These are phyloP conservation scores for Cryphonectria nitschkei DNA, from an alignment of 2,329 filamentous ascomycete genomes.

Conservation along the genomic window DNA sequence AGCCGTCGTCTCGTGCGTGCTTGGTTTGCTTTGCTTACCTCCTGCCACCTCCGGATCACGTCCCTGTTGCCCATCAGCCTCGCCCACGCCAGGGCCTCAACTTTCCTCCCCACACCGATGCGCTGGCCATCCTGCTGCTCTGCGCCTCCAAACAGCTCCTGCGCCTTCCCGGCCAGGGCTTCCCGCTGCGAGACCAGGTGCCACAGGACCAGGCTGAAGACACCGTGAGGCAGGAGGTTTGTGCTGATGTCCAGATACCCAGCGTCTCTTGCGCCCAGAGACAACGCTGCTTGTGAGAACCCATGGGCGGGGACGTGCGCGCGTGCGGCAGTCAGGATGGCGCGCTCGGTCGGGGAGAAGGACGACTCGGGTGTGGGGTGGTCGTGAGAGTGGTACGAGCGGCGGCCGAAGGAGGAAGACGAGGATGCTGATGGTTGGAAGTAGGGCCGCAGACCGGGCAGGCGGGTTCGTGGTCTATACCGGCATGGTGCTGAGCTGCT, in stretches of 20 bases:
- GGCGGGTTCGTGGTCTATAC: neutral
- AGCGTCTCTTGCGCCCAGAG: conserved; percentile 77
- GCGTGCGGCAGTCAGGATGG: conserved; percentile 82
- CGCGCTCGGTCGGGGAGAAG: conserved; percentile 70
- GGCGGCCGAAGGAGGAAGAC: conserved; percentile 29
- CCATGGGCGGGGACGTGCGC: conserved; percentile 78
- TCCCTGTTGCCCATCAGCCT: conserved; percentile 74
- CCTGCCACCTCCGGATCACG: conserved; percentile 81
- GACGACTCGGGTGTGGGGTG: conserved; percentile 62
- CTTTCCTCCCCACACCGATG: conserved; percentile 62
- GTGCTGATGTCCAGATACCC: conserved; percentile 87
- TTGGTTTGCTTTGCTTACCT: conserved; percentile 59
- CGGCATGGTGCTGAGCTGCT: conserved; percentile 3
- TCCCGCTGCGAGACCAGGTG: conserved; percentile 72
- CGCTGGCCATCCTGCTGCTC: conserved; percentile 39
- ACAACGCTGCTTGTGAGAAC: conserved; percentile 76
- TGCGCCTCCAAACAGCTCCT: conserved; percentile 44
- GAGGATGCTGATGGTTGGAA: conserved; percentile 23
- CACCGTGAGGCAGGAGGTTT: conserved; percentile 77
- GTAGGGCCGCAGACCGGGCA: conserved; percentile 1
- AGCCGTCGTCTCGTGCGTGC: neutral
- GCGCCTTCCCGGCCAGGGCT: conserved; percentile 52
- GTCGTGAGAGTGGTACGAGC: conserved; percentile 73
- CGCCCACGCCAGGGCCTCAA: conserved; percentile 74
- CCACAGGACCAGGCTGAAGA: conserved; percentile 81